Conservation (phyloP, 2,329 filamentous ascomycete genomes). For the Penicillium sp. region DNA sequence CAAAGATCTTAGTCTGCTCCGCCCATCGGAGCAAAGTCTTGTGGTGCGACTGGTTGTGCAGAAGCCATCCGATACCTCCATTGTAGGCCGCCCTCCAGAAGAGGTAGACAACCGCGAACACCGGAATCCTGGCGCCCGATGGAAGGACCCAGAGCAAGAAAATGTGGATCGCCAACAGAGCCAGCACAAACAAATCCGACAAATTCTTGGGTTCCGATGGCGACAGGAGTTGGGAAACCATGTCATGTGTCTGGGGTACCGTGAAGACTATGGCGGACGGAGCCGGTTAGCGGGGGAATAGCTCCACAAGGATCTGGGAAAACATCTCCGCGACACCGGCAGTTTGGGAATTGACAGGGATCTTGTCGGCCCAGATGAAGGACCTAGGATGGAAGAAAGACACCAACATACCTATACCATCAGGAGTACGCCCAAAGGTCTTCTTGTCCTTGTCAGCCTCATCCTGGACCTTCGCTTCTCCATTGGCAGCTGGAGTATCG, state of each 20-base stretch:
- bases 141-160: constrained; percentile 69
- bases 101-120: constrained; percentile 77
- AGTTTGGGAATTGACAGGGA: neutral
- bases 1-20: constrained; percentile 77
- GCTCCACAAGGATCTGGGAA: constrained; percentile 5
- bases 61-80: constrained; percentile 81
- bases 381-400: no score
- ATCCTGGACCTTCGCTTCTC: constrained; percentile 40
- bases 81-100: constrained; percentile 95
- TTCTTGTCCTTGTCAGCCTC: constrained; percentile 57
- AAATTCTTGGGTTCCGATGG: constrained; percentile 93
- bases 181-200: constrained; percentile 74
- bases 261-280: constrained; percentile 66
- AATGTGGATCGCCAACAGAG: constrained; percentile 70
- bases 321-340: neutral
- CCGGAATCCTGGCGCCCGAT: constrained; percentile 59
- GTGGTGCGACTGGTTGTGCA: constrained; percentile 85
- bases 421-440: constrained; percentile 85
- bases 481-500: constrained; percentile 36
- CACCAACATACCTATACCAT: constrained; percentile 68
- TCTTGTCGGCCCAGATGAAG: no score
- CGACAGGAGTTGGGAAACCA: constrained; percentile 95
- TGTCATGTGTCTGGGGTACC: constrained; percentile 93
- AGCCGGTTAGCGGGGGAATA: constrained; percentile 19
- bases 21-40: constrained; percentile 83